Percentiles rank a stretch among this genome's conserved stretches.
phyloP scores from a whole-genome alignment of 169 alveolate species.

The Cryptosporidium felis region DNA sequence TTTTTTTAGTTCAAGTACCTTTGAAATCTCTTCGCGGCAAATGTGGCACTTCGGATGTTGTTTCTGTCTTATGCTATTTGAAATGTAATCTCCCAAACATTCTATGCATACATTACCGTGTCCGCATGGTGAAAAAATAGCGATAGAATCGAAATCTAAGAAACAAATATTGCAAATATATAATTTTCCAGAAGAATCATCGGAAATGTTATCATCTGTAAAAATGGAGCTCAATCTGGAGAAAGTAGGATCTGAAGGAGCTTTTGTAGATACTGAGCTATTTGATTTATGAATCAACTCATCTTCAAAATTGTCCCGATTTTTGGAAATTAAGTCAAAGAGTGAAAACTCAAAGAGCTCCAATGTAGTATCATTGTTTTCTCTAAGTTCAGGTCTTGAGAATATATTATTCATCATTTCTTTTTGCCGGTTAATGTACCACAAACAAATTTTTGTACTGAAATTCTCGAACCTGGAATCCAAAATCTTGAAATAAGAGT shows the following conservation, averaged over 20 bases:
- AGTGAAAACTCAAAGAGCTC: slow-evolving; percentile 1
- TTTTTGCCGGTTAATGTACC: slow-evolving; percentile 28
- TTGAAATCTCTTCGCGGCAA: slow-evolving; percentile 49
- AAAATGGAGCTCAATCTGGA: slow-evolving; percentile 13
- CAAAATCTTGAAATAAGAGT: slow-evolving; percentile 39
- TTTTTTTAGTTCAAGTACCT: slow-evolving; percentile 1
- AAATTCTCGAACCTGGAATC: slow-evolving; percentile 22
- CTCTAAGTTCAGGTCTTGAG: background rate
- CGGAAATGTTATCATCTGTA: background rate
- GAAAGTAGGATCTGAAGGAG: background rate
- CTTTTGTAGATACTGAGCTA: background rate
- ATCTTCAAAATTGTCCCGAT: background rate
- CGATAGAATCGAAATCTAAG: slow-evolving; percentile 21
- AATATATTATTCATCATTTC: background rate
- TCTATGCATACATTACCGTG: slow-evolving; percentile 57
- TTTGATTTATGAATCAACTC: background rate
- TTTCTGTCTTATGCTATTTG: background rate
- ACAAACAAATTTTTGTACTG: background rate
- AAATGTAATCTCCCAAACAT: slow-evolving; percentile 56
- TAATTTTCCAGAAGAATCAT: background rate
- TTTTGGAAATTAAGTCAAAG: background rate
- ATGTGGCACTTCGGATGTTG: slow-evolving; percentile 65
- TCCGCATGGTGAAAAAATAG: slow-evolving; percentile 68
- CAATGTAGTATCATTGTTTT: background rate
- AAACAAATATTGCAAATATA: slow-evolving; percentile 42